Base-by-base conservation (phyloP, 441 rosid genomes). In the Gossypium laxum region DNA sequence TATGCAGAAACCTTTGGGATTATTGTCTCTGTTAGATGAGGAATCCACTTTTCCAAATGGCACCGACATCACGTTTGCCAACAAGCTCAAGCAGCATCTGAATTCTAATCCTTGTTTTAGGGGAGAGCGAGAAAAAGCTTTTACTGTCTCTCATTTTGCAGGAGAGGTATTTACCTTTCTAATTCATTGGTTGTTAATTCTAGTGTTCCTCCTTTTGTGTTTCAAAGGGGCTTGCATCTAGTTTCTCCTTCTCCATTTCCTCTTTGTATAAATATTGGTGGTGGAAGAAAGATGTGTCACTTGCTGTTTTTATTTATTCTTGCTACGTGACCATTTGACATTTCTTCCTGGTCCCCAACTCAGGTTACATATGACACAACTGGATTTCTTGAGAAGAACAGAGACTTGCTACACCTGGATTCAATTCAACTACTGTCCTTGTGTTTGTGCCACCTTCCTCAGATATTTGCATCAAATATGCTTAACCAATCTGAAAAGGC, bases 41-140 rank as follows among this genome's bases (percentile, higher is more conserved):
- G 99, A 94, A 77, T 94, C 99, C 70, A 92, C 92, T 47, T 92
- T 94, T 74, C 98, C 98, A 38, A 94, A 92, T 81, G 99, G 96
- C 79, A 88, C 95, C 2, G 98, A 94, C 80, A 75, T 88, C 85
- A 92, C 98, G 50, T 88, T 94, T 59, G 98, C 97, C 75, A 85
- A 88, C 89, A 94, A 94, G 86, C 91, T 94, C 43, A 91, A 91
- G 85, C 89, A 88, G 83, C 99, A 94, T 79, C 79, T 94, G 51
- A 80, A 81, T 70, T 79, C 90, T 52, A 89, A 89, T 80, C 82
- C 89, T 38, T 91, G 88, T 78, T 94, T 94, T 81, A 83, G 80
- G 80, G 99, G 94, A 80, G 92, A 86, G 50, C 80, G 97, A 74
- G 92, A 76, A 79, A 92, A 87, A 79, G 85, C 89, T 71, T 94